phyloP scores from a whole-genome alignment of 2,329 filamentous ascomycete species.

The Calonectria multiphialidica region DNA sequence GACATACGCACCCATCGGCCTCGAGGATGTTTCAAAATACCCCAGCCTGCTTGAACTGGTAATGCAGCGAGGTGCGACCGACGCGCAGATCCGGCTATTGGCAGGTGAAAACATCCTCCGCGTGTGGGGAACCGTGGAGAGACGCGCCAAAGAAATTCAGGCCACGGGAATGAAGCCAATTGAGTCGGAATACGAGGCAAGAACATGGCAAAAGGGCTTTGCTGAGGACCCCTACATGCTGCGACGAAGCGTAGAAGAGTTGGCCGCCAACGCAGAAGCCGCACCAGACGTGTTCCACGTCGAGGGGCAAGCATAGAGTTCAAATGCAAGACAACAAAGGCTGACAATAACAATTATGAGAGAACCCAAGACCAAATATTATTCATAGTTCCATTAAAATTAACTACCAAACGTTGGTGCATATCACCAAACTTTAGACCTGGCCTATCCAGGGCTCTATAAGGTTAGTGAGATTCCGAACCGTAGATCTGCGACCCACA shows the following conservation, averaged over 20 bases:
- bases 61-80: conserved; percentile 46
- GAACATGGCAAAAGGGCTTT: conserved; percentile 44
- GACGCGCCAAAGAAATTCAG: conserved; percentile 39
- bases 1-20: conserved; percentile 39
- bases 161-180: conserved; percentile 37
- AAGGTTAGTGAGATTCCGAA: too few species aligned
- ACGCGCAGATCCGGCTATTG: conserved; percentile 42
- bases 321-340: too few species aligned
- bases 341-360: too few species aligned
- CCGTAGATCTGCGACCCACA: too few species aligned
- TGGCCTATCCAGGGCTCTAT: too few species aligned
- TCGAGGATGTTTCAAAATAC: conserved; percentile 51
- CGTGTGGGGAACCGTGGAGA: conserved; percentile 44
- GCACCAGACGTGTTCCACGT: not conserved
- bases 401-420: too few species aligned
- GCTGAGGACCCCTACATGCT: conserved; percentile 7
- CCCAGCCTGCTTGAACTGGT: conserved; percentile 47
- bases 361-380: too few species aligned
- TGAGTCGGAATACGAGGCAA: conserved; percentile 45
- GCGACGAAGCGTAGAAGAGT: not conserved
- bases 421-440: too few species aligned
- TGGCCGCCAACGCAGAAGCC: not conserved
- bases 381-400: too few species aligned
- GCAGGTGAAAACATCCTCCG: conserved; percentile 28
- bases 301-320: too few species aligned